Evolutionary conservation across 1,139 yeast species (phyloP), one percentile per base, ranked within the genome.

Genomic region (Taiozyma sp.): DNA sequence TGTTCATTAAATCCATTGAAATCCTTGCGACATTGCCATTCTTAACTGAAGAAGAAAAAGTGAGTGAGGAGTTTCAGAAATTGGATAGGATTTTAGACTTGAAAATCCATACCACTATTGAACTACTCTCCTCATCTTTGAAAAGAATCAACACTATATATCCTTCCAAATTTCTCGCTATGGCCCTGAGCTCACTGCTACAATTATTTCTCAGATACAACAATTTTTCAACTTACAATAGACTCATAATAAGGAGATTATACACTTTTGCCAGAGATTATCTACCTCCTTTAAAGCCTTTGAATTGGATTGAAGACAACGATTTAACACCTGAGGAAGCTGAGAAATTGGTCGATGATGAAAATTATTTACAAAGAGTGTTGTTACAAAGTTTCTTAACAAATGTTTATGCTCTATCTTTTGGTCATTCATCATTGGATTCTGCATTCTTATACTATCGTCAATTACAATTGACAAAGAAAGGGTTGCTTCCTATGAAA

Each of bases 111-210:
- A 73, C 82, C 42, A 61, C 87, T 13, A 71, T 82, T 51, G 95
- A 88, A 66, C 73, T 87, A 51, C 68, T 86, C 53, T 74, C 71
- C 39, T 72, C 79, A 47, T 77, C 81, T 45, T 65, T 85, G 60
- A 61, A 57, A 54, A 70, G 80, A 50, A 82, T 86, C 55, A 71
- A 75, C 43, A 86, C 96, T 0, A 65, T 77, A 45, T 83, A 84
- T 61, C 96, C 97, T 13, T 86, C 96, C 1, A 76, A 87, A 54
- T 88, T 88, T 62, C 70, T 92, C 50, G 77, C 85, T 1, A 84
- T 87, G 78, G 79, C 83, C 1, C 72, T 83, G 0, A 66, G 84
- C 1, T 73, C 89, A 0, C 66, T 82, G 44, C 67, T 84, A 45
- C 80, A 80, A 48, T 73, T 79, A 50, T 63, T 80, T 14, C 73